Evolutionary conservation across 2,329 filamentous ascomycete species (phyloP).

Genomic region (Exophiala mesophila): DNA sequence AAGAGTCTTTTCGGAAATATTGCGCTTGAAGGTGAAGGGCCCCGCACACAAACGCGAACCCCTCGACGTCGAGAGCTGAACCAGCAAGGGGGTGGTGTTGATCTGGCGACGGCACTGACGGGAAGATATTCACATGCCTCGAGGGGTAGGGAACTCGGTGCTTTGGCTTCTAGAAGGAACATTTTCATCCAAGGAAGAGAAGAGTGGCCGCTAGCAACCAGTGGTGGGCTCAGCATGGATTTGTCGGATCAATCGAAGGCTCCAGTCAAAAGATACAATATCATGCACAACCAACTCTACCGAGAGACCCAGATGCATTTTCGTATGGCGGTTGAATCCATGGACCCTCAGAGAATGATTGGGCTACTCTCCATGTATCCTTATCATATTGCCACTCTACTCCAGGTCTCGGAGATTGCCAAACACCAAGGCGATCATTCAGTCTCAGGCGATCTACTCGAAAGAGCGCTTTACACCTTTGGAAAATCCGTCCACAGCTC

Average conservation of each 20-base stretch:
- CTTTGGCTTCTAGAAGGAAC: slow-evolving; percentile 70
- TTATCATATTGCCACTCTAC: slow-evolving; percentile 88
- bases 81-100: slow-evolving; percentile 45
- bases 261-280: slow-evolving; percentile 68
- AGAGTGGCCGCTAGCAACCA: slow-evolving; percentile 74
- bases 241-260: slow-evolving; percentile 48
- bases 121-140: slow-evolving; percentile 51
- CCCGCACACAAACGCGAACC: slow-evolving; percentile 44
- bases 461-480: slow-evolving; percentile 87
- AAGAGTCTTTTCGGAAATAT: slow-evolving; percentile 64
- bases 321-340: slow-evolving; percentile 69
- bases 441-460: slow-evolving; percentile 78
- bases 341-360: slow-evolving; percentile 81
- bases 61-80: slow-evolving; percentile 52
- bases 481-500: slow-evolving; percentile 81
- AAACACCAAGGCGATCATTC: slow-evolving; percentile 87
- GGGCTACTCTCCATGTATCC: slow-evolving; percentile 68
- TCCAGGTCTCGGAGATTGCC: slow-evolving; percentile 87
- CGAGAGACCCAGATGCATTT: slow-evolving; percentile 71
- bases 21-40: slow-evolving; percentile 56
- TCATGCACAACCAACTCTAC: slow-evolving; percentile 70
- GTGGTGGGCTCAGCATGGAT: slow-evolving; percentile 80
- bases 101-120: slow-evolving; percentile 52
- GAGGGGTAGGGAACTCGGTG: slow-evolving; percentile 60
- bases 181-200: slow-evolving; percentile 82